These are phyloP conservation scores for Lycium barbarum DNA, from an alignment of 257 asterid genomes.

Conservation along the genomic window DNA sequence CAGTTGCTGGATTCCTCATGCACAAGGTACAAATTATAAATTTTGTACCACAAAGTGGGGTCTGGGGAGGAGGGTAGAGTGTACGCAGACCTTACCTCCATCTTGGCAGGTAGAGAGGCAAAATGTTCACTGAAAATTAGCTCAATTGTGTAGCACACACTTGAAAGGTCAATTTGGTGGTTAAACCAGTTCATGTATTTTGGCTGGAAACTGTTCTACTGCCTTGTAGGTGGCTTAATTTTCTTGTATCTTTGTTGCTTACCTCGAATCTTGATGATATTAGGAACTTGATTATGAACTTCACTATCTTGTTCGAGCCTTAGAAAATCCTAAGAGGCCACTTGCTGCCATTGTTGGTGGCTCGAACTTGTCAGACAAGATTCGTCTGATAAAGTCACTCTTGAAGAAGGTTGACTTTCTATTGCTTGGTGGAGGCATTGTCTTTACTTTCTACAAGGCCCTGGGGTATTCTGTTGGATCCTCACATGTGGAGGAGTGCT, in stretches of 20 bases:
- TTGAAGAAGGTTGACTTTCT: constrained; percentile 72
- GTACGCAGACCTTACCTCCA: too few species aligned
- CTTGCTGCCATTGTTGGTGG: constrained; percentile 94
- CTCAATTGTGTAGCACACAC: neutral
- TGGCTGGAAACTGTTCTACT: too few species aligned
- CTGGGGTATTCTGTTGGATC: constrained; percentile 78
- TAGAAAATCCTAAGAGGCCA: constrained; percentile 78
- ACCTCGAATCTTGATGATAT: neutral
- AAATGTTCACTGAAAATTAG: neutral
- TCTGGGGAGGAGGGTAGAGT: neutral
- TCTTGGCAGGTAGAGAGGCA: too few species aligned
- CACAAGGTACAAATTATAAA: constrained; percentile 46
- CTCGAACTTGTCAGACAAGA: constrained; percentile 79
- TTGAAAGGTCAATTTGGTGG: neutral
- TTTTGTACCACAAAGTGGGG: neutral
- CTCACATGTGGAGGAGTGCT: constrained; percentile 81
- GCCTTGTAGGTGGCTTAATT: too few species aligned
- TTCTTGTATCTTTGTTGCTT: too few species aligned
- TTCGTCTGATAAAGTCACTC: constrained; percentile 73
- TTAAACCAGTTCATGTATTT: neutral
- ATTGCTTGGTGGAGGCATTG: constrained; percentile 89
- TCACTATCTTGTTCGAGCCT: constrained; percentile 82
- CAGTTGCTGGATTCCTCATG: constrained; percentile 63
- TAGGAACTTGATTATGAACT: constrained; percentile 95
- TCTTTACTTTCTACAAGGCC: constrained; percentile 84